These are phyloP conservation scores for Candida neerlandica DNA, from an alignment of 1,139 yeast genomes.

Conservation along the genomic window DNA sequence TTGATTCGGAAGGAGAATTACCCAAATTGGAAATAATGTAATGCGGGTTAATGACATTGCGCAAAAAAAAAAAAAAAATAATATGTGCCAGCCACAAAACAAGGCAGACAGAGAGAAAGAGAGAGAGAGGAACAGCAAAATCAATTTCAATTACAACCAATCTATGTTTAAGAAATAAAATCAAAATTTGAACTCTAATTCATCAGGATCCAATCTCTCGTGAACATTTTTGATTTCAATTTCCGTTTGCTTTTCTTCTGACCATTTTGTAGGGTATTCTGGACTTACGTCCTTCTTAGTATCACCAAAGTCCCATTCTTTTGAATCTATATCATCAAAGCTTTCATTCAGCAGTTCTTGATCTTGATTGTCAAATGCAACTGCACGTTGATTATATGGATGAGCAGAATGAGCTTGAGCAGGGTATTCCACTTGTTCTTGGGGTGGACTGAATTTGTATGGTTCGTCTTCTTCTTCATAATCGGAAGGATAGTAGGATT, in stretches of 20 bases:
- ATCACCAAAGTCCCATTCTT: constrained; percentile 15
- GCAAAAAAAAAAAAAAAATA: background rate
- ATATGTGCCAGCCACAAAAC: too few species aligned
- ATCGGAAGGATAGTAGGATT: constrained; percentile 24
- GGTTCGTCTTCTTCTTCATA: constrained; percentile 10
- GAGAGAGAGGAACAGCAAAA: too few species aligned
- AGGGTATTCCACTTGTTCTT: background rate
- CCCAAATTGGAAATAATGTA: constrained; percentile 1
- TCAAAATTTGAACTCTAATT: background rate
- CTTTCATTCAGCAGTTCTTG: constrained; percentile 12
- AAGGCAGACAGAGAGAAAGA: background rate
- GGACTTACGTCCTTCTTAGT: constrained; percentile 3
- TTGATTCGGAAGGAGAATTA: background rate
- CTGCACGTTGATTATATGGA: background rate
- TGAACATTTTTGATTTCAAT: too few species aligned
- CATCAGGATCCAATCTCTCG: background rate
- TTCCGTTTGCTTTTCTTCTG: background rate
- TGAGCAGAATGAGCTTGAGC: background rate
- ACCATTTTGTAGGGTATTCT: background rate
- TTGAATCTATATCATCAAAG: constrained; percentile 18
- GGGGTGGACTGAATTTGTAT: background rate
- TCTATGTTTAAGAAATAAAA: background rate
- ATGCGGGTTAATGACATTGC: background rate
- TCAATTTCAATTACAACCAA: background rate
- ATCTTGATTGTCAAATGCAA: background rate